Evolutionary conservation across 2,329 filamentous ascomycete genomes (phyloP).

Genomic region (Nemania sp.): DNA sequence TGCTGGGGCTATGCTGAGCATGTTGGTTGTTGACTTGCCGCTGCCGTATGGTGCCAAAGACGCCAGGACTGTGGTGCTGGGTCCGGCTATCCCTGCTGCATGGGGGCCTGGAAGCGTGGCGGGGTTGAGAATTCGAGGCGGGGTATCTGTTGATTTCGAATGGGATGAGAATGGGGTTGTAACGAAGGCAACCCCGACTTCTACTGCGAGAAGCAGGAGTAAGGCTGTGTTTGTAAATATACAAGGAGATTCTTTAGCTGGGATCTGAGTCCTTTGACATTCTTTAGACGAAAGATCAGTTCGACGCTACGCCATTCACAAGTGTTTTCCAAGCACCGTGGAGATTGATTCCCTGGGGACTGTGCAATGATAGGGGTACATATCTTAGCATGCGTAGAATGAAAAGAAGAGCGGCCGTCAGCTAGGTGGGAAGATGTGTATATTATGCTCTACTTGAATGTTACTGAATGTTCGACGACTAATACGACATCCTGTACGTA

Average conservation of each 20-base stretch:
- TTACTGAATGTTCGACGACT: no score
- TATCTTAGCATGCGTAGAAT: no score
- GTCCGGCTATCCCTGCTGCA: conserved; percentile 49
- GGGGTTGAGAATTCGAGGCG: conserved; percentile 50
- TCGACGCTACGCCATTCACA: no score
- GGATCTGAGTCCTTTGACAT: background rate
- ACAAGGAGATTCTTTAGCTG: conserved; percentile 4
- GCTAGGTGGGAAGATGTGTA: no score
- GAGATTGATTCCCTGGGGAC: no score
- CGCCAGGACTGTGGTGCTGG: conserved; percentile 46
- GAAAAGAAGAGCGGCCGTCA: no score
- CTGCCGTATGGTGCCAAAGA: conserved; percentile 25
- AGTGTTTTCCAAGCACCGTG: background rate
- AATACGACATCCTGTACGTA: no score
- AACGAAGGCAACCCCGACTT: conserved; percentile 4
- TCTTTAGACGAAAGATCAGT: no score
- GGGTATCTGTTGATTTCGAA: conserved; percentile 47
- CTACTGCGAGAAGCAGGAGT: background rate
- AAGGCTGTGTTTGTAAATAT: conserved; percentile 14
- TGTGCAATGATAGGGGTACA: no score
- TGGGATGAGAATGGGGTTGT: conserved; percentile 43
- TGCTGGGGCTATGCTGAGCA: conserved; percentile 51
- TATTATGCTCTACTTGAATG: no score
- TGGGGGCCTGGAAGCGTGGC: conserved; percentile 51
- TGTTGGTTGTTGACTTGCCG: conserved; percentile 56